Base-by-base conservation (phyloP, 257 asterid species). In the Forsythia viridissima region DNA sequence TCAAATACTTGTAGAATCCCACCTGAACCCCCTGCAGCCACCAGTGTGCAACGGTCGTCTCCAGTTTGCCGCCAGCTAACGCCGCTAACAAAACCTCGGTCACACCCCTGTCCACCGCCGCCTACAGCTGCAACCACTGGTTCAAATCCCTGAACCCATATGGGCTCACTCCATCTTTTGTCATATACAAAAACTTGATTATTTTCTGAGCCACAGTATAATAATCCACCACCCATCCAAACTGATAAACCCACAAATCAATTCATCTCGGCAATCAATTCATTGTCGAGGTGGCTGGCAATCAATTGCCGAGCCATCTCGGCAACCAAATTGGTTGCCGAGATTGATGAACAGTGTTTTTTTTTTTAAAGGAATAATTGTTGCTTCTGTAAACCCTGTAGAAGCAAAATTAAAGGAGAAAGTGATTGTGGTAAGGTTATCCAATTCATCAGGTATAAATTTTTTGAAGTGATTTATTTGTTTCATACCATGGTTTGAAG, bases 1-100 rank as follows among this genome's bases (percentile, higher is more conserved):
- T 65, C 81, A 75, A 92, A 91, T 79, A 91, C 91, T 77, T 86
- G 91, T 89, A 94, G 76, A n/a, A 85, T 92, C 43, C 99, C 99
- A 70, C 93, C 89, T 1, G 98, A 93, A 5, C 92, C 94, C 0
- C 97, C 99, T 21, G 97, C 69, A 61, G 69, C 96, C 76, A 94
- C 96, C 63, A 94, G 83, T 39, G 90, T 89, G 79, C 98, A 94
- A 72, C 82, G 79, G 61, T 88, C 97, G 30, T 82, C 96, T 18
- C 88, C 89, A 72, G 63, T 80, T 83, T 90, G 94, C 79, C 92
- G 83, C 99, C 98, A 94, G 85, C 98, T 90, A 5, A 93, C 97
- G 75, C 92, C 85, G 83, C 99, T 87, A 4, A 94, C 91, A 30
- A 93, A 91, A 18, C 88, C 84, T 61, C 48, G 72, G 3, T 81